phyloP scores from a whole-genome alignment of 805 yeast genomes.

The Candida bentonensis region DNA sequence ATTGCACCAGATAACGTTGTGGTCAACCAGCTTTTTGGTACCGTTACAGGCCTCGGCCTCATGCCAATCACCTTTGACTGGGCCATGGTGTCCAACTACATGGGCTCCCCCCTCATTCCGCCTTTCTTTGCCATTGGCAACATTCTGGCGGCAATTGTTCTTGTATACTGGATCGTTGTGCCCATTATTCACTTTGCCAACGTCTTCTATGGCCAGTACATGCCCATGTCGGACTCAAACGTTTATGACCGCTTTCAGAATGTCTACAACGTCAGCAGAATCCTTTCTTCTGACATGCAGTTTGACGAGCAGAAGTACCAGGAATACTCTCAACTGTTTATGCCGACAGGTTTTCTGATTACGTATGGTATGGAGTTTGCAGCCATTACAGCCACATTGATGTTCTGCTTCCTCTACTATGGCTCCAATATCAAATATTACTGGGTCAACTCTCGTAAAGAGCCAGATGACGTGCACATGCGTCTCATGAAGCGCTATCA shows the following conservation, averaged over 20 bases:
- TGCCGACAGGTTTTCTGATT: constrained; percentile 44
- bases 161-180: constrained; percentile 37
- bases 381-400: constrained; percentile 44
- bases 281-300: constrained; percentile 29
- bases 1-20: constrained; percentile 41
- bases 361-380: constrained; percentile 52
- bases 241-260: constrained; percentile 39
- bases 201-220: constrained; percentile 42
- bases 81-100: constrained; percentile 41
- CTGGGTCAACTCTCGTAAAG: constrained; percentile 29
- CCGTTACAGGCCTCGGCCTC: constrained; percentile 45
- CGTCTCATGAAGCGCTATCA: constrained; percentile 42
- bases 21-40: constrained; percentile 55
- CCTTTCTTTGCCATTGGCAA: constrained; percentile 35
- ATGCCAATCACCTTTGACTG: constrained; percentile 59
- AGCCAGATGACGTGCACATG: constrained; percentile 36
- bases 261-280: constrained; percentile 34
- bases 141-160: constrained; percentile 32
- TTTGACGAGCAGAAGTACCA: constrained; percentile 36
- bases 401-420: constrained; percentile 44
- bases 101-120: constrained; percentile 52
- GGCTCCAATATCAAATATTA: constrained; percentile 38
- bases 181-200: constrained; percentile 43
- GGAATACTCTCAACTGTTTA: constrained; percentile 48
- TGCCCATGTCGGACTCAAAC: constrained; percentile 39